Base-by-base conservation (phyloP, 106 monocot species). In the Alisma plantagoaquatica region DNA sequence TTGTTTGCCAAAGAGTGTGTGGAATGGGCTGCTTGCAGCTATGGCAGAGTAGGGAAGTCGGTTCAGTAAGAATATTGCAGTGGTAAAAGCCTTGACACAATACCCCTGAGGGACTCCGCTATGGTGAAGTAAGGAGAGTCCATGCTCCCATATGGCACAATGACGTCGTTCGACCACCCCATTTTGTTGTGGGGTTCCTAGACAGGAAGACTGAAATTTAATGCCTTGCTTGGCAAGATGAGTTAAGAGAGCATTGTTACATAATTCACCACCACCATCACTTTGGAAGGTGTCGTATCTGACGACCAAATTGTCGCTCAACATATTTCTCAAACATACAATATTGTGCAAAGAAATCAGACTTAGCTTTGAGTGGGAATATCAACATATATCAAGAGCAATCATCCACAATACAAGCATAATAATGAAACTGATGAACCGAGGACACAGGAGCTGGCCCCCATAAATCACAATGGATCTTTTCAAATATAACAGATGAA, bases 1-100 rank as follows among this genome's bases (percentile, higher is more conserved):
- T 7, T 50, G 50, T 2, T 8, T 2, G 11, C 23, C 22, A 50
- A 24, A 50, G 5, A 50, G 22, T 25, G 2, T 24, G 23, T 24
- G 14, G 7, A 23, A 50, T 15, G 50, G 22, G 50, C 10, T 4
- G 15, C 17, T 7, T 23, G 4, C 15, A 7, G 5, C 23, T 24
- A 4, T 19, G 50, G 5, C 24, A 12, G 4, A 50, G n/a, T 10
- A 50, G 14, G 50, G 50, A 8, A 24, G 4, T 4, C 50, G 50
- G 27, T 50, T 50, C 24, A 50, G 23, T 50, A 50, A 50, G 23
- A 50, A 50, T 2, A 25, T 26, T 3, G 14, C 23, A 4, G 50
- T 50, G 5, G 50, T 4, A 24, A 50, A 50, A 5, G 50, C 50
- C 15, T 50, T 14, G 4, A 50, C 50, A 21, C 50, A 50, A 23